These are phyloP conservation scores for Ganoderma meredithae DNA, from an alignment of 1,284 basidiomycete genomes.

Conservation along the genomic window DNA sequence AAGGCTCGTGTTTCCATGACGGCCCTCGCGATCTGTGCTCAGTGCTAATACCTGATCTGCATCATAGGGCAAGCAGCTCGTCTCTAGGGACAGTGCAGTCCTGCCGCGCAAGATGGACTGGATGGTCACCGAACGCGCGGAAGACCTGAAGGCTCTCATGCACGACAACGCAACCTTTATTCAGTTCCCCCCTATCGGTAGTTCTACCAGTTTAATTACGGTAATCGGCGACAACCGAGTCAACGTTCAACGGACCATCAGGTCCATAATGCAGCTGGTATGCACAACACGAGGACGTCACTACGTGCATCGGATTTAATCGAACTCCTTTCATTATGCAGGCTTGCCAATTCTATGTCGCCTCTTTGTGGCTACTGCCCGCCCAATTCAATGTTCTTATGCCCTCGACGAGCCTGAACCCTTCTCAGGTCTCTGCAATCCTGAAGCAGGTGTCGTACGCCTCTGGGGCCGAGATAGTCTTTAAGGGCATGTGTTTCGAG, in stretches of 20 bases:
- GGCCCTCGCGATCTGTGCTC: neutral
- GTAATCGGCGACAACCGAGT: conserved; percentile 96
- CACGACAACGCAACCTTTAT: conserved; percentile 97
- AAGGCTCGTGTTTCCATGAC: conserved; percentile 64
- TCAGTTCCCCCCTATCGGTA: conserved; percentile 91
- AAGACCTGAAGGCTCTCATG: conserved; percentile 93
- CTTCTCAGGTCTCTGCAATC: conserved; percentile 84
- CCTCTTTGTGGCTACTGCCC: conserved; percentile 95
- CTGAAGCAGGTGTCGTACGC: conserved; percentile 88
- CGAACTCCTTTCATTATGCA: conserved; percentile 41
- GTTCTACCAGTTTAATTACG: conserved; percentile 90
- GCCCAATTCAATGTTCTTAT: conserved; percentile 93
- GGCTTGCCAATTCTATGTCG: conserved; percentile 96
- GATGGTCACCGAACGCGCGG: conserved; percentile 93
- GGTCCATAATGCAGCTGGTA: conserved; percentile 95
- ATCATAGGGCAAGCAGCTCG: conserved; percentile 86
- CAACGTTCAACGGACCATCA: conserved; percentile 94
- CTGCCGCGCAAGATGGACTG: conserved; percentile 97
- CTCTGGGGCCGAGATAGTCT: conserved; percentile 94
- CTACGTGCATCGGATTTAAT: conserved; percentile 16
- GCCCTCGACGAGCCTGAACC: conserved; percentile 83
- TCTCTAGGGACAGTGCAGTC: conserved; percentile 93
- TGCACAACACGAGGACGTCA: conserved; percentile 41
- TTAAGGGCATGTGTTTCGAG: conserved; percentile 98
- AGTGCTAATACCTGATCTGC: conserved; percentile 1